Percentiles rank a stretch among this genome's conserved stretches.
phyloP scores from a whole-genome alignment of 305 asterid species.

The Fraxinus angustifolia region DNA sequence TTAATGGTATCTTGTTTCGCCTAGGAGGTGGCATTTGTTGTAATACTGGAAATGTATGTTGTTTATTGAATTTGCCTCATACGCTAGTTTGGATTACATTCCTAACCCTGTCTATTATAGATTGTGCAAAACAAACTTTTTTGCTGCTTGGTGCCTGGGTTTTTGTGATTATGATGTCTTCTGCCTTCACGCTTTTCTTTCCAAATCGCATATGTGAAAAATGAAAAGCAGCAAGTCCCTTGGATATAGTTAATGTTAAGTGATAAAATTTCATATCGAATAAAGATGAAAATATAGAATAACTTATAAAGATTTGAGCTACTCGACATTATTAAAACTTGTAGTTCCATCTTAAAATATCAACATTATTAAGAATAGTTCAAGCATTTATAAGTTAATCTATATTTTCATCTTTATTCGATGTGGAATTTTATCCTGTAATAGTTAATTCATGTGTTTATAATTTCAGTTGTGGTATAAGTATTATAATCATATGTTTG shows the following conservation, averaged over 20 bases:
- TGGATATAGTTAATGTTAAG: background rate
- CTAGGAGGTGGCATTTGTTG: background rate
- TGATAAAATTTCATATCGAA: background rate
- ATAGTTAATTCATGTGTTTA: background rate
- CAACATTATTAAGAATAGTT: background rate
- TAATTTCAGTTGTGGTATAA: background rate
- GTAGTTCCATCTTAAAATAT: background rate
- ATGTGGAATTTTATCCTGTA: too few relatives aligned
- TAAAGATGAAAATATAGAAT: background rate
- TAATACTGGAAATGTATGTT: background rate
- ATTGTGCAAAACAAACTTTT: background rate
- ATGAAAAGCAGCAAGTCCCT: background rate
- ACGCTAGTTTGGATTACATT: background rate
- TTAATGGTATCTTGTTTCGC: background rate
- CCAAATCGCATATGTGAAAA: background rate
- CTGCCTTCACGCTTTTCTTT: background rate
- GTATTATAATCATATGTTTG: background rate
- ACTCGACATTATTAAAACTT: background rate
- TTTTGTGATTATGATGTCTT: background rate
- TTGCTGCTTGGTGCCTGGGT: background rate
- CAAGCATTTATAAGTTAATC: too few relatives aligned
- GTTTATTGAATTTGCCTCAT: background rate
- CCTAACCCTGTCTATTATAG: background rate
- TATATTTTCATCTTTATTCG: background rate
- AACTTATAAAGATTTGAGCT: background rate